Evolutionary conservation across 139 green algal species (phyloP), one percentile per base, ranked within the genome.

Genomic region (Zygnema circumcarinatum): DNA sequence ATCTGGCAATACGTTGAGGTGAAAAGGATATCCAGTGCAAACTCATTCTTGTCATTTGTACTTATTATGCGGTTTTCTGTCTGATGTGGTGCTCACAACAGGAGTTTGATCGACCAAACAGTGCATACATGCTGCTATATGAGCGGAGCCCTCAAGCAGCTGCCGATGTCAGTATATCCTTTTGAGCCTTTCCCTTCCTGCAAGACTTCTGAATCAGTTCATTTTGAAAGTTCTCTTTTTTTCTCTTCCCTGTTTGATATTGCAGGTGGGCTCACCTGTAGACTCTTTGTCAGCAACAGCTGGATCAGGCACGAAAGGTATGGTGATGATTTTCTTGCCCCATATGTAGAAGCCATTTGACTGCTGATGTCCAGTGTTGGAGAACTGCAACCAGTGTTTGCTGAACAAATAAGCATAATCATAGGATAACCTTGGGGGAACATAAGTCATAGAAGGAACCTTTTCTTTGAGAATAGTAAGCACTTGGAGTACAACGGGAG

Each of bases 71-170:
- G n/a, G n/a, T n/a, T n/a, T n/a, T n/a, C n/a, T n/a, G n/a, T n/a
- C n/a, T n/a, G n/a, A n/a, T n/a, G n/a, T n/a, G n/a, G n/a, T n/a
- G n/a, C n/a, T n/a, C n/a, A n/a, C n/a, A n/a, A 69, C 84, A 92
- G 86, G 92, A 95, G 53, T 95, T 91, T 52, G 94, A 98, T 41
- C 90, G 95, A 0, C 92, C 95, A 21, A 95, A 98, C 93, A 95
- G 89, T 52, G 96, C 96, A 25, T 98, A 98, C 93, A 97, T 98
- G 93, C 94, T 98, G 1, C 95, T 98, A 41, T 98, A 98, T 82
- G 96, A 98, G 91, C 41, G 84, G 22, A 87, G 29, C 0, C 29
- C 42, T 52, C 74, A 42, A 47, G 36, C 33, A 25, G 38, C 33
- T 73, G 78, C 22, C n/a, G 78, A 38, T 67, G 39, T 52, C 76